A percentile compares a stretch with the other conserved stretches of the same genome.
Evolutionary conservation across 164 flowering plant species (phyloP).

Genomic region (Platanus orientalis): DNA sequence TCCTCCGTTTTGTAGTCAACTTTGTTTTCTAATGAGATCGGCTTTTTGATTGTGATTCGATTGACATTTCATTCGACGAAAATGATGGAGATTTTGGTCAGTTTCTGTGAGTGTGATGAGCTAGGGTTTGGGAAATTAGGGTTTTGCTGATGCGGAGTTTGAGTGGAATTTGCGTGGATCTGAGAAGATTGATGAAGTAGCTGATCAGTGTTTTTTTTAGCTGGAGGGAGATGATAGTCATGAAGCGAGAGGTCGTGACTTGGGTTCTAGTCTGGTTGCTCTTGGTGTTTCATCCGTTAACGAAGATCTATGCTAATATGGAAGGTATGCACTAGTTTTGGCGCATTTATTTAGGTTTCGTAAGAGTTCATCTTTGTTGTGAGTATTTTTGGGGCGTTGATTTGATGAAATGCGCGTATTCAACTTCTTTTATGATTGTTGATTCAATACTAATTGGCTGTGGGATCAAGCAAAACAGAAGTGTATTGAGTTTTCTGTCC

Average conservation of each 20-base stretch:
- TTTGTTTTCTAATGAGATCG: slow-evolving; percentile 4
- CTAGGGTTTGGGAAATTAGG: slow-evolving; percentile 17
- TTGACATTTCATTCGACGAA: slow-evolving; percentile 1
- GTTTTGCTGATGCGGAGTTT: slow-evolving; percentile 9
- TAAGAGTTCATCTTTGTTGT: neutral
- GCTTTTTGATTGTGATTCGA: slow-evolving; percentile 9
- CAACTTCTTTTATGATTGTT: neutral
- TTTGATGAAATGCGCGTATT: neutral
- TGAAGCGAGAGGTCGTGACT: slow-evolving; percentile 17
- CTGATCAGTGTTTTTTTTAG: neutral
- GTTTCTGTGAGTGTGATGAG: neutral
- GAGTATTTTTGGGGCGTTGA: neutral
- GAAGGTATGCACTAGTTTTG: slow-evolving; percentile 19
- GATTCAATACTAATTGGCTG: neutral
- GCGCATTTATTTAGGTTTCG: neutral
- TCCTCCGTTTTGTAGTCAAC: neutral
- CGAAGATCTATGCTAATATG: slow-evolving; percentile 24
- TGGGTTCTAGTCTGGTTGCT: slow-evolving; percentile 23
- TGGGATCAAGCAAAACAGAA: neutral
- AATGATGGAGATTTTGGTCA: slow-evolving; percentile 20
- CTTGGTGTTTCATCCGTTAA: slow-evolving; percentile 24
- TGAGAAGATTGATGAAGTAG: slow-evolving; percentile 8
- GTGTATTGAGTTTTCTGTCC: neutral
- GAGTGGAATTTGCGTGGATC: neutral
- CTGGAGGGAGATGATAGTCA: slow-evolving; percentile 16